Base-by-base conservation (phyloP, 2,329 filamentous ascomycete genomes). In the Fusarium sp. region DNA sequence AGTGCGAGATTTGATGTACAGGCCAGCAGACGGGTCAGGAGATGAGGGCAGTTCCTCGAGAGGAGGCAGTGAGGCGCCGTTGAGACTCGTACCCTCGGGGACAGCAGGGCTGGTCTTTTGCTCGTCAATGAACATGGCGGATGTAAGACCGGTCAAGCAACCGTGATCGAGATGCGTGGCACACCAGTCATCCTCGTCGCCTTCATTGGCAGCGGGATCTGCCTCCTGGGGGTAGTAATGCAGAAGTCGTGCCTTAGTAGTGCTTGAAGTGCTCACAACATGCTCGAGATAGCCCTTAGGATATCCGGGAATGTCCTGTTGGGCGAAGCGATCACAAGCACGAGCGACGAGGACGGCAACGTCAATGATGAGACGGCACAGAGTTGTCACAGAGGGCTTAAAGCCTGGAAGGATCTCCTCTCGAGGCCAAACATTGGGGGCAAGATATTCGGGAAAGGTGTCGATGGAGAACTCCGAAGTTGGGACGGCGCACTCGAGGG, bases 101-200 rank as follows among this genome's bases (percentile, higher is more conserved):
- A 81, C 76, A 42, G 80, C 71, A 38, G 81, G 73, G 63, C 73
- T 67, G 67, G 82, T 73, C 64, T 78, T 77, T 33, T 79, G 80
- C 81, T 98, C 95, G 76, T 98, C 93, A 67, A 98, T 86, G 79
- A 97, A 98, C 93, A 98, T 97, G 72, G 95, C 94, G 2, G 91
- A 95, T 0, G 96, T 99, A 33, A 99, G 85, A 13, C 94, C 95
- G 0, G 96, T 99, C 31, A 99, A 85, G 77, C 95, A 98, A 44
- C 96, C 93, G 75, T 97, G 93, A 79, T 98, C 95, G 61, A 96
- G 83, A 78, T 96, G 92, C 1, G 91, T 93, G 4, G 93, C 92
- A 79, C 95, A 99, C 96, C 96, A 99, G 81, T 96, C 92, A 79
- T 97, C 94, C 65, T 93, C 90, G 58, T 83, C 83, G 33, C 78